Evolutionary conservation across 2,329 filamentous ascomycete genomes (phyloP), one percentile per base, ranked within the genome.

Genomic region (Neobulgaria alba): DNA sequence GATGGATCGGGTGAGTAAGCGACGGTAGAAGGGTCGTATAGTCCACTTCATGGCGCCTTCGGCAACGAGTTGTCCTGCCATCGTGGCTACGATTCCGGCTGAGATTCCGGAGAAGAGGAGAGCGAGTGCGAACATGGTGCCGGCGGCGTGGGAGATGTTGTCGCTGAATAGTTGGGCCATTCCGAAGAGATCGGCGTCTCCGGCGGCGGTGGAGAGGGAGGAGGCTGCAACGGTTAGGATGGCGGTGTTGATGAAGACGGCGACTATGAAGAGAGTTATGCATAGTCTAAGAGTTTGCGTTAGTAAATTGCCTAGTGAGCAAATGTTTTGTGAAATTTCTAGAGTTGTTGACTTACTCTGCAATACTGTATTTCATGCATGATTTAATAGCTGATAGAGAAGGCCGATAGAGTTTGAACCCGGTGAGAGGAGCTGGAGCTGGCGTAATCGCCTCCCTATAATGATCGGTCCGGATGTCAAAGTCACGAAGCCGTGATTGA

Each of bases 81-180:
- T 90, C 2, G 87, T 93, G 64, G 85, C 90, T 1, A 92, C 81
- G 26, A 93, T 85, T 4, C 86, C 86, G 0, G 86, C 86, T 0
- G 79, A 85, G 4, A 86, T 72, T 5, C 87, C 86, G 0, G 82
- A 88, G 1, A 93, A 73, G 0, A 93, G 70, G 1, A 93, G 65
- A 0, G 87, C 84, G 1, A 92, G 66, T 0, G 84, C 85, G 48
- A 93, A 93, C 10, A 93, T 68, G 3, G 83, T 84, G 1, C 85
- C 88, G 0, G 85, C 86, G 0, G 73, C 82, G 0, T 79, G 77
- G 0, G 81, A 77, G 36, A 94, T 47, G 5, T 76, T 43, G 73
- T 80, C 0, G 60, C 55, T 1, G 76, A 72, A 1, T 90, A 94
- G 67, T 26, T 71, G 62, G 63, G 94, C 81, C 55, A 95, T 92